A percentile compares a stretch with the other conserved stretches of the same genome.
Conservation (phyloP, 805 yeast species). For the Candida krabiensis region DNA sequence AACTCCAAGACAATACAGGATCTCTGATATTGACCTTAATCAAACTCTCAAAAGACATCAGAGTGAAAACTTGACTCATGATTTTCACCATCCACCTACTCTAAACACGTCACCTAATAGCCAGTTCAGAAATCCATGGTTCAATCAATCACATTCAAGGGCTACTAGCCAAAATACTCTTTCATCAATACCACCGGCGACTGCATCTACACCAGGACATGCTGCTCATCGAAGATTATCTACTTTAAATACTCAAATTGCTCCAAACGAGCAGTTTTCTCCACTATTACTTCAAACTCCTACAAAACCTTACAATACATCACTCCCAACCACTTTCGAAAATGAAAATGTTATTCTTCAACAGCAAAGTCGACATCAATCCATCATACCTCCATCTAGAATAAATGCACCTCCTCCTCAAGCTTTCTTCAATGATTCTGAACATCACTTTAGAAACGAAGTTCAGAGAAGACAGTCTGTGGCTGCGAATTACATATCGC, state of each 20-base stretch:
- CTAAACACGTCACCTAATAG: conserved; percentile 3
- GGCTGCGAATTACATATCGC: conserved; percentile 24
- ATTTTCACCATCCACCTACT: conserved; percentile 3
- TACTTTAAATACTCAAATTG: conserved; percentile 10
- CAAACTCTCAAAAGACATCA: conserved; percentile 20
- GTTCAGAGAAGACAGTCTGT: conserved; percentile 31
- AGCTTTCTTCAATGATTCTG: conserved; percentile 9
- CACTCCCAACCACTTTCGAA: conserved; percentile 31
- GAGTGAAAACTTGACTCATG: conserved; percentile 15
- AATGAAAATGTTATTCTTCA: conserved; percentile 10
- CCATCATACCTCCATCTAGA: conserved; percentile 34
- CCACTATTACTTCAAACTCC: conserved; percentile 16
- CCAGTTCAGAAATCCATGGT: conserved; percentile 26
- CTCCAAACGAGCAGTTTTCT: conserved; percentile 13
- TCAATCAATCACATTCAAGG: conserved; percentile 6
- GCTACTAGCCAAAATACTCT: conserved; percentile 2
- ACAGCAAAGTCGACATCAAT: conserved; percentile 21
- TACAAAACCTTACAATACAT: conserved; percentile 17
- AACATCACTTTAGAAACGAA: conserved; percentile 16
- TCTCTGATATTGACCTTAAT: conserved; percentile 15
- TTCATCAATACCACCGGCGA: conserved; percentile 1
- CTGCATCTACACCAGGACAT: background rate
- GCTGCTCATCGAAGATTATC: conserved; percentile 16
- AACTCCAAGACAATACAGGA: conserved; percentile 18
- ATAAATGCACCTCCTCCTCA: conserved; percentile 31